Conservation (phyloP, 768 basidiomycete genomes). For the Hygrocybe coccinea region DNA sequence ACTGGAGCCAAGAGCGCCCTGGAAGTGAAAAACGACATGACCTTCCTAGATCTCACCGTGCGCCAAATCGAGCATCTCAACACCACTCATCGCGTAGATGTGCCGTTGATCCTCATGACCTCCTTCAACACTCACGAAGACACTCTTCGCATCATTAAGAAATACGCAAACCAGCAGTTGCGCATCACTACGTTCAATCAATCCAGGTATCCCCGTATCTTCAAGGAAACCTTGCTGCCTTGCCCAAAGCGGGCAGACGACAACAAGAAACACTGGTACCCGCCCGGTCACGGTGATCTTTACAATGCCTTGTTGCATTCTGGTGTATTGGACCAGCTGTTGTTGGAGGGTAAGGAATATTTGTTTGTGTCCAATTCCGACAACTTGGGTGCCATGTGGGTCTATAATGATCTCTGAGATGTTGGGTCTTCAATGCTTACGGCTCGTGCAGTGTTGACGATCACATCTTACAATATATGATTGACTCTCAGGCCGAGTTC, state of each 20-base stretch:
- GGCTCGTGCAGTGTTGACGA: constrained; percentile 59
- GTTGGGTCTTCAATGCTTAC: constrained; percentile 19
- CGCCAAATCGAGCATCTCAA: constrained; percentile 96
- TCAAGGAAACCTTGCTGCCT: constrained; percentile 83
- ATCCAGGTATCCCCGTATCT: constrained; percentile 89
- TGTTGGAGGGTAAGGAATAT: constrained; percentile 92
- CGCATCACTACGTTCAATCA: constrained; percentile 92
- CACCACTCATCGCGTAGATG: constrained; percentile 76
- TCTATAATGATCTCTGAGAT: constrained; percentile 39
- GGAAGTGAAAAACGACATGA: constrained; percentile 97
- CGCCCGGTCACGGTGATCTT: constrained; percentile 94
- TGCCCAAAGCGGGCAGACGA: constrained; percentile 71
- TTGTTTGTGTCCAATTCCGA: constrained; percentile 97
- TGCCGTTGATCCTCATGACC: constrained; percentile 98
- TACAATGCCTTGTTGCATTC: constrained; percentile 90
- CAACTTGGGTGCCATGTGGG: constrained; percentile 87
- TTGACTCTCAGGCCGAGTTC: constrained; percentile 76
- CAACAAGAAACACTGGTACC: constrained; percentile 94
- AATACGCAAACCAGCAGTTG: constrained; percentile 92
- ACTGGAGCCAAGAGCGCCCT: constrained; percentile 88
- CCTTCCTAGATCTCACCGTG: constrained; percentile 91
- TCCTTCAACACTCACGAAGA: constrained; percentile 98
- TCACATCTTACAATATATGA: constrained; percentile 82
- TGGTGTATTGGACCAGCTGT: constrained; percentile 83
- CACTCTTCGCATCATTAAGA: constrained; percentile 93